These are phyloP conservation scores for Globisporangium cystogenes DNA, from an alignment of 352 stramenopile genomes.

Conservation along the genomic window DNA sequence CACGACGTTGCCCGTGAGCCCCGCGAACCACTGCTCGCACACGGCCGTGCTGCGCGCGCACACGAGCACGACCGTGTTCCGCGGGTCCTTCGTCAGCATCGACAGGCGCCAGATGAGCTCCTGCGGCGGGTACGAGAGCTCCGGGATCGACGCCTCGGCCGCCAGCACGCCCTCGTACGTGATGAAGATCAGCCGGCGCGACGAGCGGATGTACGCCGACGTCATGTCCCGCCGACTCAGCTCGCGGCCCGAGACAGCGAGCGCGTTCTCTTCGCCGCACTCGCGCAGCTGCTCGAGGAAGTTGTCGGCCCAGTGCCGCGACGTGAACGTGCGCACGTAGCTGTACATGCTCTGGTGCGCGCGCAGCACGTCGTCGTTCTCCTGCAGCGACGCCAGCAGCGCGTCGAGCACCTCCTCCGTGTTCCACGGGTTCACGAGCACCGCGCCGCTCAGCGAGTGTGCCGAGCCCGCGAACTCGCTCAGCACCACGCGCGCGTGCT, in stretches of 20 bases:
- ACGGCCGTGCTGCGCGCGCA: constrained; percentile 61
- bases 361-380: constrained; percentile 62
- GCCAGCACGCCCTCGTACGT: constrained; percentile 89
- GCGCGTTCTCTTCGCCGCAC: constrained; percentile 65
- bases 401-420: constrained; percentile 66
- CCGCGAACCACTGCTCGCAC: constrained; percentile 78
- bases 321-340: constrained; percentile 78
- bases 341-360: constrained; percentile 80
- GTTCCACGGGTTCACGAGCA: constrained; percentile 87
- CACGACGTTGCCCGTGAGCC: constrained; percentile 53
- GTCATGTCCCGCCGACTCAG: constrained; percentile 84
- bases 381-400: constrained; percentile 43
- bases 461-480: constrained; percentile 89
- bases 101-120: constrained; percentile 82
- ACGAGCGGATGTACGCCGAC: constrained; percentile 69
- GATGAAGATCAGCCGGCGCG: constrained; percentile 72
- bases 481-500: constrained; percentile 82
- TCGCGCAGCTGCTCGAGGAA: constrained; percentile 78
- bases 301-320: constrained; percentile 67
- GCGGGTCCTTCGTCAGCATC: constrained; percentile 68
- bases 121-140: constrained; percentile 81
- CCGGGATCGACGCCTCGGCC: constrained; percentile 76
- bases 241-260: constrained; percentile 64
- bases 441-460: constrained; percentile 79
- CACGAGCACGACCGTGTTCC: constrained; percentile 76